phyloP scores from a whole-genome alignment of 2,329 filamentous ascomycete species.

The Colletotrichum endophyticum region DNA sequence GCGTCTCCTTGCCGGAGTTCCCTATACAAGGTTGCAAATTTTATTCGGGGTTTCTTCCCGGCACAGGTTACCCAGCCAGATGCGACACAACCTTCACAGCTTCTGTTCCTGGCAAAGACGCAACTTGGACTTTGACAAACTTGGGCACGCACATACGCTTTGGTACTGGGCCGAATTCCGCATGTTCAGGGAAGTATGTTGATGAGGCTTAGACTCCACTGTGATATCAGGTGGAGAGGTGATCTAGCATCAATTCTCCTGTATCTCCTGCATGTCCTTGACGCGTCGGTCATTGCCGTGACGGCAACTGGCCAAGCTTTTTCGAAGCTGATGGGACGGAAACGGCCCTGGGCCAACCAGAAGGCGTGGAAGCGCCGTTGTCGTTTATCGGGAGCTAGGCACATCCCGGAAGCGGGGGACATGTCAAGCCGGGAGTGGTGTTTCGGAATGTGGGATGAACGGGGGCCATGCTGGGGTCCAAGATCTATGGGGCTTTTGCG shows the following conservation, averaged over 20 bases:
- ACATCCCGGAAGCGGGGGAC: background rate
- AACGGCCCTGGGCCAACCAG: background rate
- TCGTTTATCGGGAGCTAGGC: background rate
- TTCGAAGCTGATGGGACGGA: background rate
- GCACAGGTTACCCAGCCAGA: background rate
- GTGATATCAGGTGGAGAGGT: background rate
- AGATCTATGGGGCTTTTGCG: background rate
- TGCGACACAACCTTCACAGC: background rate
- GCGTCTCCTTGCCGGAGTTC: background rate
- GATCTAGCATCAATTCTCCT: background rate
- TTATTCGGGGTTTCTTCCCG: background rate
- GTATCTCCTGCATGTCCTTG: background rate
- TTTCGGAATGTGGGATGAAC: slow-evolving; percentile 13
- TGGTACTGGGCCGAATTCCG: background rate
- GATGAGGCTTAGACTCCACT: background rate
- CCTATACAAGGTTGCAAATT: background rate
- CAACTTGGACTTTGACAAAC: background rate
- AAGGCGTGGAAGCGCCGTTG: background rate
- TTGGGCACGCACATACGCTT: background rate
- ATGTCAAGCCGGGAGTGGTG: background rate
- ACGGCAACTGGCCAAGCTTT: background rate
- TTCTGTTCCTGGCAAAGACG: background rate
- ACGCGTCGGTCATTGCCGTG: background rate
- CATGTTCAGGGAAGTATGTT: background rate
- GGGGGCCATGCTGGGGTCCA: background rate